Evolutionary conservation across 2,329 filamentous ascomycete species (phyloP).

Genomic region (Herpotrichia juniperi): DNA sequence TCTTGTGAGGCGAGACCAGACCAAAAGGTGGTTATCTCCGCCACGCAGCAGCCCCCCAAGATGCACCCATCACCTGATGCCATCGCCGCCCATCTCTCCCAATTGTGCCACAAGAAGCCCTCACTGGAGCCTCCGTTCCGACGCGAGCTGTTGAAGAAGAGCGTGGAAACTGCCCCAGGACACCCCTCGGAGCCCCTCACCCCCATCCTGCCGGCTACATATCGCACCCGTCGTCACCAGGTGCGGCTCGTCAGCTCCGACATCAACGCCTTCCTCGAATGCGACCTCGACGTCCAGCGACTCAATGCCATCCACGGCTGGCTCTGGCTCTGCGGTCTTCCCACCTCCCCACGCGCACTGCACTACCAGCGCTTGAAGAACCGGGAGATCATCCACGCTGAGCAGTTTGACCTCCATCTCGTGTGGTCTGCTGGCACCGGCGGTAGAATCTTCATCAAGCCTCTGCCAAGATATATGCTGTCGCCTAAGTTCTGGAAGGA

Average conservation of each 20-base stretch:
- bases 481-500: constrained; percentile 22
- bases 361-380: constrained; percentile 28
- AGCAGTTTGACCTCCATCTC: constrained; percentile 28
- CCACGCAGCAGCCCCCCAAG: no score
- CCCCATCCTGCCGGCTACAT: constrained; percentile 25
- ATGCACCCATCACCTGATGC: no score
- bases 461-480: constrained; percentile 25
- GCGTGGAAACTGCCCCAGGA: not conserved
- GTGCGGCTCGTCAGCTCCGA: constrained; percentile 20
- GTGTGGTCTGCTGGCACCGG: constrained; percentile 27
- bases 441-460: constrained; percentile 26
- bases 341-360: constrained; percentile 21
- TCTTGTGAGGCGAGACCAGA: no score
- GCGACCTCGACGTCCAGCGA: constrained; percentile 21
- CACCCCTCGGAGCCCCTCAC: constrained; percentile 5
- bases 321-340: constrained; percentile 27
- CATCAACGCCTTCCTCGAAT: constrained; percentile 19
- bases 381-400: constrained; percentile 24
- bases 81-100: no score
- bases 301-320: constrained; percentile 24
- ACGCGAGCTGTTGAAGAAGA: constrained; percentile 2
- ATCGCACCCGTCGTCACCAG: constrained; percentile 17
- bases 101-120: constrained; percentile 8
- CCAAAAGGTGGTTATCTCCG: no score
- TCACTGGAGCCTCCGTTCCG: constrained; percentile 21